phyloP scores from a whole-genome alignment of 2,329 filamentous ascomycete species.

The Colletotrichum lentis region DNA sequence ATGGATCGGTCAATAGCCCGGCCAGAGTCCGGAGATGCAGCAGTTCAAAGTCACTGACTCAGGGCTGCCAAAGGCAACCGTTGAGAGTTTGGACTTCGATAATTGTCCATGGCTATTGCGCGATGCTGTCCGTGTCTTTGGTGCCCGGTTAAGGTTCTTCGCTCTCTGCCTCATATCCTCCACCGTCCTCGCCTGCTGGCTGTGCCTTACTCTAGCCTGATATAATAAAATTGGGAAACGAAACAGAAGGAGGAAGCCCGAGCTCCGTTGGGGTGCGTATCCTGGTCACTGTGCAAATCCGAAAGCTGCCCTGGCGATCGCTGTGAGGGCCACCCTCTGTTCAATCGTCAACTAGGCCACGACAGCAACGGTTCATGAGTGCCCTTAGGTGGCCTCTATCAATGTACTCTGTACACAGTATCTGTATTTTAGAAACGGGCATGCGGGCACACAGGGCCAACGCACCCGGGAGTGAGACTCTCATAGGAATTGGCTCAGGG shows the following conservation, averaged over 20 bases:
- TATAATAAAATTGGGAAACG: not conserved
- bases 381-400: constrained; percentile 23
- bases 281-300: constrained; percentile 31
- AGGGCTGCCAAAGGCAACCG: constrained; percentile 18
- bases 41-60: constrained; percentile 12
- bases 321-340: not conserved
- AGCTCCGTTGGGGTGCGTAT: constrained; percentile 24
- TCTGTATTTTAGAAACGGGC: not conserved
- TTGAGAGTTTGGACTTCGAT: constrained; percentile 29
- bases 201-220: not conserved
- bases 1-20: constrained; percentile 6
- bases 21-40: not conserved
- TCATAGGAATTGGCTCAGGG: constrained; percentile 1
- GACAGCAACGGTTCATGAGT: not conserved
- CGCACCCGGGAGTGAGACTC: not conserved
- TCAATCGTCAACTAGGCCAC: constrained; percentile 15
- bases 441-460: too few species aligned
- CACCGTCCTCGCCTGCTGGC: not conserved
- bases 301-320: not conserved
- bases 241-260: constrained; percentile 15
- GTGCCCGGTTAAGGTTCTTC: constrained; percentile 4
- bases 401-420: too few species aligned
- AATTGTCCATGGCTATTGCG: constrained; percentile 13
- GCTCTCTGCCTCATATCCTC: not conserved
- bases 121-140: not conserved